Conservation (phyloP, 768 basidiomycete genomes). For the Exsudoporus frostii region DNA sequence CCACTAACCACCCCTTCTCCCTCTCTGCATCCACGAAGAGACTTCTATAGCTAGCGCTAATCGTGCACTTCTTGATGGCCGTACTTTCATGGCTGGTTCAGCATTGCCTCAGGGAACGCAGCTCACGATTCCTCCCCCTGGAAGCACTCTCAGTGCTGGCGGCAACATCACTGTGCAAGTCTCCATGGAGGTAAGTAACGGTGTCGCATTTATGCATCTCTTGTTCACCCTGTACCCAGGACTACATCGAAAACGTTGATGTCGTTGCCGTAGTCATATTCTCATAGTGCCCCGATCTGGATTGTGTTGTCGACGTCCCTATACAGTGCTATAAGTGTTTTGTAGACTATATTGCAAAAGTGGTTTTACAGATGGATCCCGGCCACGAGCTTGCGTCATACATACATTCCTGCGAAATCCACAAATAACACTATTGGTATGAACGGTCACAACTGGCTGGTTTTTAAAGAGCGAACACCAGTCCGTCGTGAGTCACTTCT, state of each 20-base stretch:
- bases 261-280: slow-evolving; percentile 32
- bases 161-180: slow-evolving; percentile 12
- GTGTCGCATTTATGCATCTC: background rate
- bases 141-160: slow-evolving; percentile 8
- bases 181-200: slow-evolving; percentile 15
- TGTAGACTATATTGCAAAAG: too few species aligned
- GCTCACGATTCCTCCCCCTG: slow-evolving; percentile 10
- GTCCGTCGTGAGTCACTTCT: too few species aligned
- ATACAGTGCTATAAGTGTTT: too few species aligned
- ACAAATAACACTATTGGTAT: too few species aligned
- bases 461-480: too few species aligned
- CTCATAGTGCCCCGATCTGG: too few species aligned
- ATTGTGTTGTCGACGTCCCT: too few species aligned
- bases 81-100: slow-evolving; percentile 11
- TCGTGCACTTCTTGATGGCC: slow-evolving; percentile 18
- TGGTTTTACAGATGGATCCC: too few species aligned
- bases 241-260: slow-evolving; percentile 22
- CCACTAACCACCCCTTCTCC: too few species aligned
- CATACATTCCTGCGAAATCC: too few species aligned
- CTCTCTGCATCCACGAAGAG: background rate
- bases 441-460: too few species aligned
- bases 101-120: slow-evolving; percentile 17
- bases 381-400: too few species aligned
- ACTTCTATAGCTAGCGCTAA: background rate
- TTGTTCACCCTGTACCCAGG: slow-evolving; percentile 7